Conservation (phyloP, 495 filamentous ascomycete genomes). For the Penicillium goetzii region DNA sequence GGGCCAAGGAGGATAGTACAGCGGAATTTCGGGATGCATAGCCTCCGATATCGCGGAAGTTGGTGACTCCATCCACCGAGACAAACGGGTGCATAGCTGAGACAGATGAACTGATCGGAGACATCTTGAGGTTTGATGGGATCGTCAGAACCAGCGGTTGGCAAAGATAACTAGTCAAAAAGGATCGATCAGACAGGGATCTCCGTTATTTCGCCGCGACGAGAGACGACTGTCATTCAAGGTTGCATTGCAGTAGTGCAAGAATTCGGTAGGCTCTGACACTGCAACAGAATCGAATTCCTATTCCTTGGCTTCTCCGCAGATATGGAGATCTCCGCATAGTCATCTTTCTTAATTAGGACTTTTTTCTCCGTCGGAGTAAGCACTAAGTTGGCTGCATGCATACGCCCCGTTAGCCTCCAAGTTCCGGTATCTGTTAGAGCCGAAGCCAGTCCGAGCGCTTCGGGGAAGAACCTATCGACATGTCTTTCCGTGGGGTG, state of each 20-base stretch:
- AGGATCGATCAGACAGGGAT: too few relatives aligned
- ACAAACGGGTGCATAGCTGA: constrained; percentile 6
- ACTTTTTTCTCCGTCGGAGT: neutral
- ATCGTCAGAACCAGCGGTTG: neutral
- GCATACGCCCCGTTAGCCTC: neutral
- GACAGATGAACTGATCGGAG: neutral
- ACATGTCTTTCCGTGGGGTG: too few relatives aligned
- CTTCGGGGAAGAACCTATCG: too few relatives aligned
- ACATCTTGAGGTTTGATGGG: neutral
- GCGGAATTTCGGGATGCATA: constrained; percentile 39
- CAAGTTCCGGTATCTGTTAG: neutral
- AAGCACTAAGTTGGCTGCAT: constrained; percentile 5
- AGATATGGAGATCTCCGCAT: neutral
- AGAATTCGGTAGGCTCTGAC: neutral
- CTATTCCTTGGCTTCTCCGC: neutral
- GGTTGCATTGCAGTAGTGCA: constrained; percentile 3
- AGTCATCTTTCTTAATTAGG: neutral
- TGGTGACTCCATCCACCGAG: constrained; percentile 54
- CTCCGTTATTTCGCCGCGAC: neutral
- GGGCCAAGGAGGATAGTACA: neutral
- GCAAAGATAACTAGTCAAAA: neutral
- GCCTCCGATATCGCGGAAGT: constrained; percentile 64
- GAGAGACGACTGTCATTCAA: neutral
- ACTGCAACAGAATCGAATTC: neutral
- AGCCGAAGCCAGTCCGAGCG: neutral